Evolutionary conservation across 179 eudicot genomes (phyloP).

Genomic region (Actinidia polygama): DNA sequence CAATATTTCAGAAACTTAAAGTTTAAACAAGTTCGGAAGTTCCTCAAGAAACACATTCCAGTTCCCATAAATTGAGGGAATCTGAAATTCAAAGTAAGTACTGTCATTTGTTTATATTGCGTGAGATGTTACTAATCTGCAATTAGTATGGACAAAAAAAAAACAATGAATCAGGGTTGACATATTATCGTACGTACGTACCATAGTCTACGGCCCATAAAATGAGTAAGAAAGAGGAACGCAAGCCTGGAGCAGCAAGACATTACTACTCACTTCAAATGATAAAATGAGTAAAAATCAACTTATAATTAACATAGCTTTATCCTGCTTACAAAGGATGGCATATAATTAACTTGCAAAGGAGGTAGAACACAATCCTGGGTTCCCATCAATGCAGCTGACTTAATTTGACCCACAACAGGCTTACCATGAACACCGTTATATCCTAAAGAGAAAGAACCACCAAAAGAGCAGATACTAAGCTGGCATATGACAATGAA

Average conservation of each 20-base stretch:
- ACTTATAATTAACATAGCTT: neutral
- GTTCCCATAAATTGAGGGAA: neutral
- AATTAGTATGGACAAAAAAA: neutral
- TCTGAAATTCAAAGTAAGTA: neutral
- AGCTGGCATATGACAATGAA: neutral
- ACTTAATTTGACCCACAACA: slow-evolving; percentile 32
- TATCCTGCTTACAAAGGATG: slow-evolving; percentile 46
- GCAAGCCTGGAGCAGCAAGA: slow-evolving; percentile 47
- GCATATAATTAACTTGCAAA: slow-evolving; percentile 45
- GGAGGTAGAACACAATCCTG: slow-evolving; percentile 41
- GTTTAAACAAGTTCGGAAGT: neutral
- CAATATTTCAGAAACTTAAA: neutral
- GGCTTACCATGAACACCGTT: slow-evolving; percentile 29
- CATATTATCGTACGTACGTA: slow-evolving; percentile 31
- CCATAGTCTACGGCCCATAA: slow-evolving; percentile 59
- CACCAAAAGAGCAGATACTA: neutral
- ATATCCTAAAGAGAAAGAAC: slow-evolving; percentile 35
- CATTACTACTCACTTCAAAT: slow-evolving; percentile 8
- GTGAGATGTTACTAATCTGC: neutral
- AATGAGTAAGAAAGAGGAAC: slow-evolving; percentile 41
- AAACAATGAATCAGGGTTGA: neutral
- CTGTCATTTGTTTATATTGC: neutral
- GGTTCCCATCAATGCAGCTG: slow-evolving; percentile 36
- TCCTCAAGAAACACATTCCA: neutral
- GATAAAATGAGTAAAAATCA: neutral